Evolutionary conservation across 1,284 basidiomycete species (phyloP).

Genomic region (Ceratorhiza oryzae-sativae): DNA sequence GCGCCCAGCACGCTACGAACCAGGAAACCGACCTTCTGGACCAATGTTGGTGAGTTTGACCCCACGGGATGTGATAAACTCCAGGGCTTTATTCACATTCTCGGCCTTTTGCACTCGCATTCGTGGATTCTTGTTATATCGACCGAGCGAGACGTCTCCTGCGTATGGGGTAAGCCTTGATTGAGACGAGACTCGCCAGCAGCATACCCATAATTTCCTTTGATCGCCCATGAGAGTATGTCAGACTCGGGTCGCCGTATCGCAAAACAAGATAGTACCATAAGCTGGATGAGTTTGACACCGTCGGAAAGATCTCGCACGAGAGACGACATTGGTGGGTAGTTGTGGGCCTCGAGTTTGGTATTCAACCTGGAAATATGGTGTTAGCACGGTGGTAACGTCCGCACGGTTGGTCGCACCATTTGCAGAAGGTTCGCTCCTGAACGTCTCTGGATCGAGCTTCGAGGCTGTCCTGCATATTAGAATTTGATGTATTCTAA

Average conservation of each 20-base stretch:
- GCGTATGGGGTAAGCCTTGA: conserved; percentile 5
- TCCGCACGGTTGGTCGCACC: conserved; percentile 55
- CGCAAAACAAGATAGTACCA: conserved; percentile 58
- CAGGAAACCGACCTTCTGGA: conserved; percentile 71
- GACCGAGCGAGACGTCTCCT: conserved; percentile 89
- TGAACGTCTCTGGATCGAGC: conserved; percentile 71
- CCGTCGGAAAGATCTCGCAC: conserved; percentile 93
- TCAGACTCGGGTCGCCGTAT: background rate
- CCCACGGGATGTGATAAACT: conserved; percentile 93
- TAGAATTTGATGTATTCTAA: background rate
- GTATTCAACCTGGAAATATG: conserved; percentile 82
- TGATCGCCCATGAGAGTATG: background rate
- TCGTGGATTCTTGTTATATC: conserved; percentile 88
- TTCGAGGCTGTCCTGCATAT: conserved; percentile 62
- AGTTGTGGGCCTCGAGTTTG: conserved; percentile 84
- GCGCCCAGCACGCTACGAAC: background rate
- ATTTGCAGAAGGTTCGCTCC: conserved; percentile 86
- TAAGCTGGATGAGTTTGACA: conserved; percentile 90
- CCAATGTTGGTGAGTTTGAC: conserved; percentile 98
- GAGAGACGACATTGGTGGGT: conserved; percentile 90
- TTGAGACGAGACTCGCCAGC: background rate
- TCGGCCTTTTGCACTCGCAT: conserved; percentile 98
- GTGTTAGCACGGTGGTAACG: background rate
- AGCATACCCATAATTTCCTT: conserved; percentile 90
- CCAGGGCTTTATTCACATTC: conserved; percentile 95